Percentiles rank a stretch among this genome's conserved stretches.
These are phyloP conservation scores for Gentiana straminea DNA, from an alignment of 257 asterid species.

Conservation along the genomic window DNA sequence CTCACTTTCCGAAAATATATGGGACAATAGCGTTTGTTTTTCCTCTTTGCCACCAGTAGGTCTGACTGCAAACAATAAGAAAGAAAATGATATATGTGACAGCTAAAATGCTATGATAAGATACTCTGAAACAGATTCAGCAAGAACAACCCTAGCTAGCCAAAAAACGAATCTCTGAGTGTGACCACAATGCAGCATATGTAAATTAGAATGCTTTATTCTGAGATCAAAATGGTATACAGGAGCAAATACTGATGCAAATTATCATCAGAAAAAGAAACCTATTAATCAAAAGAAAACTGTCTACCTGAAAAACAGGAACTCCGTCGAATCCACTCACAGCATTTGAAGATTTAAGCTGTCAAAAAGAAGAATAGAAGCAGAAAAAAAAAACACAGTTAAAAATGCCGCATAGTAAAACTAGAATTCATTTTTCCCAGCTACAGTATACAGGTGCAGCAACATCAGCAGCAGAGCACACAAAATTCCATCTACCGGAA, in stretches of 20 bases:
- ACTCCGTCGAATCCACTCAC: slow-evolving; percentile 90
- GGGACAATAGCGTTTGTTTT: slow-evolving; percentile 64
- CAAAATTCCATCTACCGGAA: no score
- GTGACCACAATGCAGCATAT: not conserved
- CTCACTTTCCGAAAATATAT: slow-evolving; percentile 83
- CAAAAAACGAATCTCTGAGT: not conserved
- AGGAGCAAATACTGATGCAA: no score
- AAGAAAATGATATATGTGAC: not conserved
- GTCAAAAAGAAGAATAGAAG: slow-evolving; percentile 12
- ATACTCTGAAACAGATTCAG: not conserved
- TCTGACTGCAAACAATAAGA: slow-evolving; percentile 59
- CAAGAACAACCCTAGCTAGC: not conserved
- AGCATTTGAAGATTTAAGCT: slow-evolving; percentile 58
- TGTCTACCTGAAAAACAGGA: slow-evolving; percentile 85
- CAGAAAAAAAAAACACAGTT: not conserved
- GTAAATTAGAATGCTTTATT: not conserved
- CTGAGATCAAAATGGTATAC: no score
- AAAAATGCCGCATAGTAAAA: not conserved
- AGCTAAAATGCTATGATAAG: not conserved
- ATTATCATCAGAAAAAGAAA: no score
- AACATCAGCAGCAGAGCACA: not conserved
- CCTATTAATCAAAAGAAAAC: slow-evolving; percentile 1
- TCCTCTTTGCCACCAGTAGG: slow-evolving; percentile 78
- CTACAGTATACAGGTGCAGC: not conserved
- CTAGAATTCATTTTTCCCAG: no score